Conservation (phyloP, 371 early-diverging fungal species). For the Hamiltosporidium tvaerminnensis region DNA sequence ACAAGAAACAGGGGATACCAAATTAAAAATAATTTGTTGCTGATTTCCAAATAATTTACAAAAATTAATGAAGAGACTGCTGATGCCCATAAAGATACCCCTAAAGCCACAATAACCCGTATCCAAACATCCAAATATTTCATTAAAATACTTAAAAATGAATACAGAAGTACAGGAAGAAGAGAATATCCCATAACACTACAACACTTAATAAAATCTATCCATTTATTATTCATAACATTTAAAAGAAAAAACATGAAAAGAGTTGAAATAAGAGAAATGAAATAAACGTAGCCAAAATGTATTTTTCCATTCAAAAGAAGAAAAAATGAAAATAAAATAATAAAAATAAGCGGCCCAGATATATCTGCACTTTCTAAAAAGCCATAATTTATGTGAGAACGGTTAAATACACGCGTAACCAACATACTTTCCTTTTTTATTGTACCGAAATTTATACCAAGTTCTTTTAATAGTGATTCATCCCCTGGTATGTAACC, state of each 20-base stretch:
- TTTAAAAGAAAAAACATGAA: slow-evolving; percentile 40
- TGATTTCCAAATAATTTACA: slow-evolving; percentile 23
- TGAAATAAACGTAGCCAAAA: slow-evolving; percentile 50
- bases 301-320: slow-evolving; percentile 46
- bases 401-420: slow-evolving; percentile 20
- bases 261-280: slow-evolving; percentile 29
- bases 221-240: slow-evolving; percentile 18
- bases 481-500: slow-evolving; percentile 38
- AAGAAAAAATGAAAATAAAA: slow-evolving; percentile 32
- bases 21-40: slow-evolving; percentile 34
- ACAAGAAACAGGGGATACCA: slow-evolving; percentile 48
- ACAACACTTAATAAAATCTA: slow-evolving; percentile 24
- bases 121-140: slow-evolving; percentile 5
- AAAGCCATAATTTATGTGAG: neutral
- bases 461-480: slow-evolving; percentile 51
- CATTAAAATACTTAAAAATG: slow-evolving; percentile 25
- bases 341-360: slow-evolving; percentile 48
- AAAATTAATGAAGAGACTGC: slow-evolving; percentile 27
- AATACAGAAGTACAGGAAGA: slow-evolving; percentile 37
- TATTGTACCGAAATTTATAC: slow-evolving; percentile 46
- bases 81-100: slow-evolving; percentile 32
- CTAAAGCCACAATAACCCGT: slow-evolving; percentile 18
- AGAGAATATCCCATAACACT: slow-evolving; percentile 51
- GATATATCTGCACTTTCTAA: slow-evolving; percentile 26
- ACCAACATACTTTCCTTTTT: slow-evolving; percentile 25